Evolutionary conservation across 2,329 filamentous ascomycete genomes (phyloP).

Genomic region (Trichocomaceae sp.): DNA sequence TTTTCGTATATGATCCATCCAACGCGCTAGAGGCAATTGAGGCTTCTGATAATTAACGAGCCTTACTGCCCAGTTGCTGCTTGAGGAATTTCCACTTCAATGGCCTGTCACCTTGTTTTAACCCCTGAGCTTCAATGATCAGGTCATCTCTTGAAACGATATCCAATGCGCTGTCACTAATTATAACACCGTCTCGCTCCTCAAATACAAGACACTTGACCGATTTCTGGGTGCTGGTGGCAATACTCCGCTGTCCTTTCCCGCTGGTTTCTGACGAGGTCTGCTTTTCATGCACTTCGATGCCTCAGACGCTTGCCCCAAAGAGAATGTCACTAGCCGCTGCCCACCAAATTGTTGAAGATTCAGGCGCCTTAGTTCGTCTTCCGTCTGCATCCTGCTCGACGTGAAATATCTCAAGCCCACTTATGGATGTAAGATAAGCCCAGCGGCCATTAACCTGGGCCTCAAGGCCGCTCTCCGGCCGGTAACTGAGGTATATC

Average conservation of each 20-base stretch:
- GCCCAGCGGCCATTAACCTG: too few species aligned
- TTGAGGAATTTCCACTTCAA: slow-evolving; percentile 9
- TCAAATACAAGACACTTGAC: slow-evolving; percentile 56
- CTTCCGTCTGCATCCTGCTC: too few species aligned
- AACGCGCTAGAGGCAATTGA: too few species aligned
- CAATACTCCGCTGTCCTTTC: slow-evolving; percentile 27
- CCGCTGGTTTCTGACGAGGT: slow-evolving; percentile 23
- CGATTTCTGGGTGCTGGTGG: slow-evolving; percentile 18
- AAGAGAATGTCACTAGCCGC: slow-evolving; percentile 45
- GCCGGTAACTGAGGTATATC: too few species aligned
- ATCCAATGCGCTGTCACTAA: slow-evolving; percentile 53
- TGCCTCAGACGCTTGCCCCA: slow-evolving; percentile 2
- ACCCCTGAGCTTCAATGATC: slow-evolving; percentile 33
- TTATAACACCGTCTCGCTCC: slow-evolving; percentile 48
- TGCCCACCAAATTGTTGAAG: too few species aligned
- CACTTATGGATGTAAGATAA: too few species aligned
- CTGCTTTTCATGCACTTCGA: background rate
- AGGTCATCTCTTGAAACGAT: slow-evolving; percentile 48
- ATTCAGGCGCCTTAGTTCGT: too few species aligned
- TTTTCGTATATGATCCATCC: too few species aligned
- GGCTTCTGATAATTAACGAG: background rate
- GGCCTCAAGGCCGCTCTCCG: too few species aligned
- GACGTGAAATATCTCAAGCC: too few species aligned
- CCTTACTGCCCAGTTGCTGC: background rate
- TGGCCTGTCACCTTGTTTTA: slow-evolving; percentile 2